phyloP scores from a whole-genome alignment of 768 basidiomycete genomes.

The Tricholoma hemisulphureum region DNA sequence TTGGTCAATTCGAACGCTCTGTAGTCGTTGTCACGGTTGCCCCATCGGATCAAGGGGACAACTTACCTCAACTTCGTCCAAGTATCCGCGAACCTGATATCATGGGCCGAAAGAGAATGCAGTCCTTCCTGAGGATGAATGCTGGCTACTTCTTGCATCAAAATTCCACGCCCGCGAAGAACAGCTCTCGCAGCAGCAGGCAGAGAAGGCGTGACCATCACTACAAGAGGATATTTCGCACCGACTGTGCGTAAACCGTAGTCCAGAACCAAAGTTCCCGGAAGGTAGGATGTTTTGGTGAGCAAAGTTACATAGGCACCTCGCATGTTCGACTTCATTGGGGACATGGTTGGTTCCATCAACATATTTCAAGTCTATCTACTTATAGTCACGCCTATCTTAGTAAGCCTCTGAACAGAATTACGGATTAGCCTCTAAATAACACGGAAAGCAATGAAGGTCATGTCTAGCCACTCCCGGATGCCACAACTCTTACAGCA shows the following conservation, averaged over 20 bases:
- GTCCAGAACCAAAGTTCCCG: constrained; percentile 61
- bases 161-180: constrained; percentile 54
- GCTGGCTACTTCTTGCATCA: constrained; percentile 54
- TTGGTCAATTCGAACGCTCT: constrained; percentile 64
- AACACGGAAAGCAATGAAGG: not conserved
- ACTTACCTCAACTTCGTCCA: constrained; percentile 66
- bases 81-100: constrained; percentile 61
- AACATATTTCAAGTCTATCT: too few relatives aligned
- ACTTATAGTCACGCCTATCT: not conserved
- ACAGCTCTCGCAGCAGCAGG: constrained; percentile 48
- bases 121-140: constrained; percentile 50
- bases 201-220: constrained; percentile 67
- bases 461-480: not conserved
- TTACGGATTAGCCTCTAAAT: not conserved
- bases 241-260: constrained; percentile 51
- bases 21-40: not conserved
- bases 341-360: too few relatives aligned
- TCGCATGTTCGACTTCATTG: constrained; percentile 37
- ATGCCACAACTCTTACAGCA: constrained; percentile 58
- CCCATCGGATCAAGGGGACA: not conserved
- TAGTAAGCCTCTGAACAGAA: too few relatives aligned
- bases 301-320: constrained; percentile 77
- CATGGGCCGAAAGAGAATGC: constrained; percentile 41
- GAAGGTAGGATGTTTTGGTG: constrained; percentile 67
- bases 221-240: constrained; percentile 74